Conservation (phyloP, 768 basidiomycete genomes). For the Naganishia onofrii region DNA sequence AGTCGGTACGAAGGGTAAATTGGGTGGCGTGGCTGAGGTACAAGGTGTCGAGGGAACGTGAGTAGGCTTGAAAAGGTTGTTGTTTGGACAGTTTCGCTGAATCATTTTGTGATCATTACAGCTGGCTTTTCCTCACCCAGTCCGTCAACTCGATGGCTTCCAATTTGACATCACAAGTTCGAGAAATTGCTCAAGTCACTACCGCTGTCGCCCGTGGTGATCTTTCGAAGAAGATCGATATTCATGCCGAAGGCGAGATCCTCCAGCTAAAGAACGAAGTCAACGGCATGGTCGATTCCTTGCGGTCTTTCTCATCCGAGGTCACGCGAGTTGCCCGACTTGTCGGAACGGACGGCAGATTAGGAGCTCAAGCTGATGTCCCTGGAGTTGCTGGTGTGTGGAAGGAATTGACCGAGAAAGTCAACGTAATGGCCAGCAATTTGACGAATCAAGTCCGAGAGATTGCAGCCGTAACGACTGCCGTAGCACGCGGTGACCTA, state of each 20-base stretch:
- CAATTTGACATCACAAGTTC: slow-evolving; percentile 52
- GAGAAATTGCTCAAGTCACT: slow-evolving; percentile 55
- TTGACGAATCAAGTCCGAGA: slow-evolving; percentile 53
- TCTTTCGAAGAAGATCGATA: slow-evolving; percentile 48
- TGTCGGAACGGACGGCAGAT: slow-evolving; percentile 81
- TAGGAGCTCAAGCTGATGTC: slow-evolving; percentile 83
- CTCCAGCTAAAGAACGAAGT: slow-evolving; percentile 51
- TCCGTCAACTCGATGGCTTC: slow-evolving; percentile 45
- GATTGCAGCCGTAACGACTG: slow-evolving; percentile 80
- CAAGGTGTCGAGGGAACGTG: slow-evolving; percentile 49
- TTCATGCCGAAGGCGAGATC: slow-evolving; percentile 52
- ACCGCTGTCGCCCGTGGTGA: slow-evolving; percentile 53
- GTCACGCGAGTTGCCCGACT: slow-evolving; percentile 72
- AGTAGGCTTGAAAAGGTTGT: not conserved
- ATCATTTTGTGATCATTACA: not conserved
- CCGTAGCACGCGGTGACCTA: slow-evolving; percentile 75
- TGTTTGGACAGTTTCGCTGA: not conserved
- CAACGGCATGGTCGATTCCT: slow-evolving; percentile 51
- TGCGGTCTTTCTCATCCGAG: slow-evolving; percentile 55
- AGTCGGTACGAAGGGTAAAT: slow-evolving; percentile 51
- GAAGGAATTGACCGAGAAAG: slow-evolving; percentile 59
- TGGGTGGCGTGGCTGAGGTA: slow-evolving; percentile 52
- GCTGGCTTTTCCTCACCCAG: slow-evolving; percentile 1
- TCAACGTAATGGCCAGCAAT: slow-evolving; percentile 36
- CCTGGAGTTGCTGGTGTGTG: slow-evolving; percentile 75